These are phyloP conservation scores for Haplographium delicatum DNA, from an alignment of 495 filamentous ascomycete species.

Conservation along the genomic window DNA sequence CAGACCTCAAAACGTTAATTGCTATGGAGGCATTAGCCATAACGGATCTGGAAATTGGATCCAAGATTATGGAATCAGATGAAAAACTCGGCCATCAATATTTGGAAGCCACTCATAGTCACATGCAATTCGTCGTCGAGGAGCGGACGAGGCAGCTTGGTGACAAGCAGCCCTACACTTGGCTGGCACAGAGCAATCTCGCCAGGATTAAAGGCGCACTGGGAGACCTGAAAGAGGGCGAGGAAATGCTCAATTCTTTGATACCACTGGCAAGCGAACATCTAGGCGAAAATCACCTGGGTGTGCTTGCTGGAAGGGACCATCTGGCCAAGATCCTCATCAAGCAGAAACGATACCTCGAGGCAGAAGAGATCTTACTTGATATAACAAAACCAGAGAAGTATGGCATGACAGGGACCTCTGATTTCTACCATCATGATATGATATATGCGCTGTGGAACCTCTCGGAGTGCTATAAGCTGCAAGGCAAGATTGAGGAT, in stretches of 20 bases:
- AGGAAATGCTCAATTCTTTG: neutral
- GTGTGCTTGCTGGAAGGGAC: neutral
- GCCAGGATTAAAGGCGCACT: slow-evolving; percentile 19
- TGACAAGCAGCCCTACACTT: slow-evolving; percentile 24
- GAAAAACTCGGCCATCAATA: too few species aligned
- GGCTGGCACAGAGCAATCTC: slow-evolving; percentile 23
- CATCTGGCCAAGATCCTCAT: neutral
- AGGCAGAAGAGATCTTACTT: slow-evolving; percentile 3
- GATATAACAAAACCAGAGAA: too few species aligned
- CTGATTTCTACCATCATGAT: too few species aligned
- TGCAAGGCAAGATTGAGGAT: too few species aligned
- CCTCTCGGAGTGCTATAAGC: too few species aligned
- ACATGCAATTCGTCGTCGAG: too few species aligned
- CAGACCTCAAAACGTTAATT: neutral
- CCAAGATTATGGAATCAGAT: too few species aligned
- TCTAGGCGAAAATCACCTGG: neutral
- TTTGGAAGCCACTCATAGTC: too few species aligned
- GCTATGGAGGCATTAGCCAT: neutral
- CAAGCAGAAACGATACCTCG: neutral
- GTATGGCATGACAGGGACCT: too few species aligned
- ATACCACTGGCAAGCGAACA: neutral
- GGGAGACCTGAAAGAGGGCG: neutral
- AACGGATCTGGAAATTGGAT: neutral
- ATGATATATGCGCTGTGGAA: too few species aligned
- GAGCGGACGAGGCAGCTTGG: slow-evolving; percentile 22